These are phyloP conservation scores for Davidsoniella eucalypti DNA, from an alignment of 2,329 filamentous ascomycete genomes.

Conservation along the genomic window DNA sequence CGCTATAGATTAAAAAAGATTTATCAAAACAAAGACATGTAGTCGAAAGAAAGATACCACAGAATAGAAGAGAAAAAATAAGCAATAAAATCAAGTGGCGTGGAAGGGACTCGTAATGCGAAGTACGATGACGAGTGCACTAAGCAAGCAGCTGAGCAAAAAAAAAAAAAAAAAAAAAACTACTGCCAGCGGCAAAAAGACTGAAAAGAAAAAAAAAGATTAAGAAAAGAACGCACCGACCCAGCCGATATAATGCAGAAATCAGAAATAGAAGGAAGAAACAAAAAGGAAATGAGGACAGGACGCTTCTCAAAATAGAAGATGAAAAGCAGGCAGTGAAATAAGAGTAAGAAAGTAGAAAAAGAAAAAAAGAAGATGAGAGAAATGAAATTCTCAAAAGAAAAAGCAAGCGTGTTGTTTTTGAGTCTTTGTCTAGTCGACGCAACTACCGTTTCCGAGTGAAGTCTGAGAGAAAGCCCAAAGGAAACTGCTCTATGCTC, in stretches of 20 bases:
- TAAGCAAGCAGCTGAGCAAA: neutral
- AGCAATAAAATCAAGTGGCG: slow-evolving; percentile 1
- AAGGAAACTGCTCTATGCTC: no score
- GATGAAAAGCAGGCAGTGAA: neutral
- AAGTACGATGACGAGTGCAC: slow-evolving; percentile 4
- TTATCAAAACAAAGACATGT: neutral
- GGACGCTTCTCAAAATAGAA: neutral
- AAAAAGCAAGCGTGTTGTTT: no score
- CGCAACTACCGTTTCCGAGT: no score
- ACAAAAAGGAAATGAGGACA: neutral
- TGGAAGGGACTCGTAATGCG: slow-evolving; percentile 5
- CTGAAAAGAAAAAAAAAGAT: neutral
- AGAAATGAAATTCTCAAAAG: neutral
- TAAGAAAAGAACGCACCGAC: neutral
- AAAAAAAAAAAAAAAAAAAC: neutral
- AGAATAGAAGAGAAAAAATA: neutral
- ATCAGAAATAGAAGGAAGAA: neutral
- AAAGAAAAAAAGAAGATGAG: slow-evolving; percentile 4
- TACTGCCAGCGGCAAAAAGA: neutral
- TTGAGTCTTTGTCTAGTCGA: no score
- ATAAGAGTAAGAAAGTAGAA: neutral
- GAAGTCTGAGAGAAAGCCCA: no score
- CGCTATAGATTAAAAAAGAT: neutral
- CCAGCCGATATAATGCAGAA: neutral
- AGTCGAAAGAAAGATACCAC: neutral